A percentile compares a stretch with the other conserved stretches of the same genome.
phyloP scores from a whole-genome alignment of 768 basidiomycete species.

The Rubroboletus satanas region DNA sequence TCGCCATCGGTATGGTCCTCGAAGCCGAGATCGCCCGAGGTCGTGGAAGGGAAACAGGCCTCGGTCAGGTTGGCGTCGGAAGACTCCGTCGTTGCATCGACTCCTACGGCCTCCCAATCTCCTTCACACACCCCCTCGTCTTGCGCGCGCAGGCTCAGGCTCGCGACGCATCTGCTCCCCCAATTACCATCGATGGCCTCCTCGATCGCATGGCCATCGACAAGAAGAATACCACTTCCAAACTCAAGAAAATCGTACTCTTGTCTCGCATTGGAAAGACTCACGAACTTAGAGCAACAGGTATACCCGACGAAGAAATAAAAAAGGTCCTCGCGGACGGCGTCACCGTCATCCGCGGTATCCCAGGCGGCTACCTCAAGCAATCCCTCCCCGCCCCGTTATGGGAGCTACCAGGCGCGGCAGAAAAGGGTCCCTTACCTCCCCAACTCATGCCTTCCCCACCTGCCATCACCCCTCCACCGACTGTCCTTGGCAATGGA shows the following conservation, averaged over 20 bases:
- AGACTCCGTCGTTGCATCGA: constrained; percentile 84
- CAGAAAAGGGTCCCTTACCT: constrained; percentile 15
- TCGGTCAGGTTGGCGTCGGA: constrained; percentile 90
- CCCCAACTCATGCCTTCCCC: constrained; percentile 19
- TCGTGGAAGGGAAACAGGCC: constrained; percentile 57
- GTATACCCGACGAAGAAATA: constrained; percentile 78
- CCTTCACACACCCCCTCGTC: constrained; percentile 68
- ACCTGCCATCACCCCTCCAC: background rate
- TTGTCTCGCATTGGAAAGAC: constrained; percentile 89
- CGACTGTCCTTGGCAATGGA: background rate
- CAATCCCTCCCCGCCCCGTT: constrained; percentile 47
- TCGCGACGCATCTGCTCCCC: constrained; percentile 15
- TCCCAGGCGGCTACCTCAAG: constrained; percentile 38
- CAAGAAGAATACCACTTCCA: constrained; percentile 93
- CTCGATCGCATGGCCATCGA: constrained; percentile 94
- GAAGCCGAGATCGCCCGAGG: constrained; percentile 92
- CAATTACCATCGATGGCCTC: constrained; percentile 65
- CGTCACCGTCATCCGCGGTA: constrained; percentile 66
- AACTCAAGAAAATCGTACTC: constrained; percentile 87
- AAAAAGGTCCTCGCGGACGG: constrained; percentile 78
- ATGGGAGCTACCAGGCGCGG: constrained; percentile 15
- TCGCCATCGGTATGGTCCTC: constrained; percentile 93
- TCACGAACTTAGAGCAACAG: constrained; percentile 86
- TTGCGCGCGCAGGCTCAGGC: constrained; percentile 37
- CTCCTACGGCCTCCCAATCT: constrained; percentile 86